Percentiles rank a stretch among this genome's conserved stretches.
Conservation (phyloP, 1,284 basidiomycete species). For the Ceratobasidium sp. region DNA sequence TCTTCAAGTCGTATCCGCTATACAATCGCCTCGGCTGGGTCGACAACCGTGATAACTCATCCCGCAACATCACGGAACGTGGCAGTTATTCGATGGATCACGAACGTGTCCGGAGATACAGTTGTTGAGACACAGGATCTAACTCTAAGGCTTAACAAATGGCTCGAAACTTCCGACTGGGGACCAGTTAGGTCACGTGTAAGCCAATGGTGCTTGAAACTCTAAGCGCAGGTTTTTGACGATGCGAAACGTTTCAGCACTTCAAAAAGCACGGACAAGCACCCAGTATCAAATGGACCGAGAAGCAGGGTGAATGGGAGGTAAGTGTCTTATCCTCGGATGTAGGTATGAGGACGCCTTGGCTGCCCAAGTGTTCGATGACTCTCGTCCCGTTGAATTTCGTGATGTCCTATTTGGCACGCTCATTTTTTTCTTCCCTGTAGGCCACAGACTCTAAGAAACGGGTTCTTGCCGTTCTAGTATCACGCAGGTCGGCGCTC, state of each 20-base stretch:
- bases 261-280: slow-evolving; percentile 31
- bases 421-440: background rate
- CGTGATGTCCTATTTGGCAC: background rate
- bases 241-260: background rate
- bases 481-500: slow-evolving; percentile 5
- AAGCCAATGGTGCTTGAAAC: background rate
- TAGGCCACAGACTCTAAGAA: slow-evolving; percentile 21
- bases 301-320: slow-evolving; percentile 34
- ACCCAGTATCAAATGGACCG: slow-evolving; percentile 28
- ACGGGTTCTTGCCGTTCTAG: slow-evolving; percentile 18
- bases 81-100: slow-evolving; percentile 8
- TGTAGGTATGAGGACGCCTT: no score
- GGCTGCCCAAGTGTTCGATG: no score
- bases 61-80: slow-evolving; percentile 16
- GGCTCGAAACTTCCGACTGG: slow-evolving; percentile 1
- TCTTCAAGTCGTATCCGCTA: background rate
- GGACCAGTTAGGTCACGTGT: background rate
- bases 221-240: background rate
- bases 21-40: slow-evolving; percentile 15
- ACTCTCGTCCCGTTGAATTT: background rate
- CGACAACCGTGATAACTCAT: slow-evolving; percentile 16
- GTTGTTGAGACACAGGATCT: slow-evolving; percentile 9
- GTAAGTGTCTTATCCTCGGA: background rate
- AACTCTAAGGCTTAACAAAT: background rate
- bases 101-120: background rate